Conservation (phyloP, 148 eudicot genomes). For the Vaccinium darrowii region DNA sequence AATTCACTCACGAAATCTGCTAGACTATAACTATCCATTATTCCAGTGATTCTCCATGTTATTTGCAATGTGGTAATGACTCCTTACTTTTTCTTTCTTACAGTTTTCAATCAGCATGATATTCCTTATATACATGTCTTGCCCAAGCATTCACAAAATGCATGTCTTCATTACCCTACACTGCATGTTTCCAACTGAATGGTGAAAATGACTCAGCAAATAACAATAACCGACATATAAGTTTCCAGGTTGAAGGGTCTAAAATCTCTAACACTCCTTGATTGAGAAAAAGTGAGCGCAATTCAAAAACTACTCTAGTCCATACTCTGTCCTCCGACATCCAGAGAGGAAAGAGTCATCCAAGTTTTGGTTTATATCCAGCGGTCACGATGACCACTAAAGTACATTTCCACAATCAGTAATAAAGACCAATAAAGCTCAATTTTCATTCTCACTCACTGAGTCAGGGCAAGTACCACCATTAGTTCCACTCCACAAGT, state of each 20-base stretch:
- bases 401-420: slow-evolving; percentile 2
- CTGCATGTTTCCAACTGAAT: background rate
- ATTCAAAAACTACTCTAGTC: background rate
- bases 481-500: background rate
- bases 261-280: background rate
- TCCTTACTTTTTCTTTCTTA: no score
- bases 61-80: background rate
- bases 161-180: background rate
- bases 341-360: background rate
- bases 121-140: background rate
- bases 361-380: background rate
- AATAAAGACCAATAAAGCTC: background rate
- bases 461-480: background rate
- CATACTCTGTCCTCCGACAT: background rate
- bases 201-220: background rate
- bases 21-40: background rate
- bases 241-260: background rate
- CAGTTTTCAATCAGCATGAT: background rate
- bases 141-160: background rate
- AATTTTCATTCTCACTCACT: background rate
- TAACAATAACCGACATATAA: background rate
- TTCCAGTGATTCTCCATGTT: background rate
- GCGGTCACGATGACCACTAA: background rate
- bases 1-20: background rate
- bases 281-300: background rate